Conservation (phyloP, 2,329 filamentous ascomycete species). For the Purpureocillium lavendulum region DNA sequence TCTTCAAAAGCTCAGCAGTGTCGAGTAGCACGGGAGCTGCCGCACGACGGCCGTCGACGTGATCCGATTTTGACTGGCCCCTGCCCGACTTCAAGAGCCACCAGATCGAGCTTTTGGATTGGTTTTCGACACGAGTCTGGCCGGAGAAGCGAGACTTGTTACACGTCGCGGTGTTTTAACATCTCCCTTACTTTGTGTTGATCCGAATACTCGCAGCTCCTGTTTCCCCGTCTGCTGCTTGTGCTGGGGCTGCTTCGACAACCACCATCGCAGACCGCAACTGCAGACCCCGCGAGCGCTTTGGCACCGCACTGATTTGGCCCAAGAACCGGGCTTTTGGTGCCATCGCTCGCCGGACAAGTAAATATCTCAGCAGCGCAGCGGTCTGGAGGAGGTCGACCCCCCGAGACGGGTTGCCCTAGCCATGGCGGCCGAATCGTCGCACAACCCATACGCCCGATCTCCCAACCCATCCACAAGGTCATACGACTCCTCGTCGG, state of each 20-base stretch:
- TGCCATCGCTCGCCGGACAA: no score
- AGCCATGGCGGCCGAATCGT: conserved; percentile 40
- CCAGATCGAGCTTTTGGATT: conserved; percentile 3
- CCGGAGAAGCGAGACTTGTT: conserved; percentile 10
- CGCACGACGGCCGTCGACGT: conserved; percentile 12
- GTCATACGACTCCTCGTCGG: conserved; percentile 57
- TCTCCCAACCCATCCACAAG: conserved; percentile 53
- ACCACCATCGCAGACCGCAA: no score
- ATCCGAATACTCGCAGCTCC: not conserved
- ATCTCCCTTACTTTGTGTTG: conserved; percentile 1
- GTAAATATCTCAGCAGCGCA: not conserved
- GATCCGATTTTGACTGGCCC: conserved; percentile 8
- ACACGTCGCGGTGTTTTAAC: conserved; percentile 6
- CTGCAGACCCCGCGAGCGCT: no score
- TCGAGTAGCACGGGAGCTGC: conserved; percentile 13
- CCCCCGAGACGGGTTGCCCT: conserved; percentile 8
- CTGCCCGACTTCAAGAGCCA: conserved; percentile 3
- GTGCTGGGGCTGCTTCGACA: no score
- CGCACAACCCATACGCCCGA: conserved; percentile 50
- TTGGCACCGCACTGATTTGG: no score
- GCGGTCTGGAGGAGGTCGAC: not conserved
- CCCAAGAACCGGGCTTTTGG: no score
- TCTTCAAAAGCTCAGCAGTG: conserved; percentile 10
- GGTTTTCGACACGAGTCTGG: conserved; percentile 8
- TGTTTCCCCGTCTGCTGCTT: no score